Base-by-base conservation (phyloP, 148 eudicot genomes). In the Rhododendron vialii region DNA sequence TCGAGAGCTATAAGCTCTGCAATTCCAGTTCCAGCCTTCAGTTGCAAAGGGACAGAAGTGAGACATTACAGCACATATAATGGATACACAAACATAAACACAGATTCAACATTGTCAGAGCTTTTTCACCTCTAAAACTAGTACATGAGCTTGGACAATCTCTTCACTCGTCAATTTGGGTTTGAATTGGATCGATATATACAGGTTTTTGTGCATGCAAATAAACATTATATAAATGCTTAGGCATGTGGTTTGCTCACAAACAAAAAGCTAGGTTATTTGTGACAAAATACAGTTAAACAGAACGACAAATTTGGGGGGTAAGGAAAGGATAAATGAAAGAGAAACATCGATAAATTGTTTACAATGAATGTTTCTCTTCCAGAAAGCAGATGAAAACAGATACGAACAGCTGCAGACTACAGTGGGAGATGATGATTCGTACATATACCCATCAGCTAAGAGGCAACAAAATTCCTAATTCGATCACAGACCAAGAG, bases 1-100 rank as follows among this genome's bases (percentile, higher is more conserved):
- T 96, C 92, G 74, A 92, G 99, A 33, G 99, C 99, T 80, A 96
- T 95, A 81, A 96, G 98, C 91, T 96, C 96, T 0, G 98, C 99
- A 51, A 96, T 96, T 74, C 99, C 99, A 11, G 99, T 96, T 65
- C 99, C 99, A 88, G 99, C 99, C 99, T 96, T 88, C 83, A 87
- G n/a, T 78, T 53, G 80, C 83, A 59, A 89, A 36, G 85, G 85
- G 57, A 74, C 11, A 74, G 18, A 86, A 73, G 85, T 87, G 33
- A 88, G 88, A 80, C 59, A 48, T 20, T 15, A 15, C 45, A 78
- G 51, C 75, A 74, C 26, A 84, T 65, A 18, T 18, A 30, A 11
- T 50, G 45, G 35, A 41, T 59, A 83, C 10, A 18, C 43, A 77
- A 57, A 81, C 41, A 45, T 22, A 67, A 78, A 45, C 50, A 83